Base-by-base conservation (phyloP, 495 filamentous ascomycete genomes). In the Talaromyces stipitatus region DNA sequence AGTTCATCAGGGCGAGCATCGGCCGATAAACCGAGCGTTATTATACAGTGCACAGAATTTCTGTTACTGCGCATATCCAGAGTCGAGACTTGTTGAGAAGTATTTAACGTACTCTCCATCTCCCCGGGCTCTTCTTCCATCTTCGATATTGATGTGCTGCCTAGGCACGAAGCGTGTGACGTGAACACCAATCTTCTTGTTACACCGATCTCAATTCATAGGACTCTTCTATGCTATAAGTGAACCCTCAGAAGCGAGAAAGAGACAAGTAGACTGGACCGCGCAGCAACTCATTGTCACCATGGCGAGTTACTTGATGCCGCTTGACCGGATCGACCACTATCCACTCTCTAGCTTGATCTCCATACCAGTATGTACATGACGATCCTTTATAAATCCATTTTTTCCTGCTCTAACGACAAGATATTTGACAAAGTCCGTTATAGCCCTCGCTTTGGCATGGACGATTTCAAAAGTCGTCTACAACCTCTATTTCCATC, bases 401-500 rank as follows among this genome's bases (percentile, higher is more conserved):
- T 7, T 41, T 6, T 18, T 41, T 16, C 9, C n/a, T 18, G n/a
- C n/a, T 41, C 36, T 41, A 20, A 41, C 36, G 8, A 3, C 36
- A 41, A 18, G 36, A 18, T 41, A 41, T 4, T 8, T 41, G 6
- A 16, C 1, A 5, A 41, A 41, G 36, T 8, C n/a, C 16, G 11
- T 41, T 18, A 16, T 20, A 18, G 11, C 11, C n/a, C 11, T 18
- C n/a, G 36, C 36, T 8, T 41, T 41, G 36, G 36, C 9, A 41
- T 41, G 36, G 36, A 20, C 3, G 16, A 9, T 18, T 41, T 41
- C 36, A 16, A 54, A 62, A 22, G 16, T 56, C 11, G 30, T 66
- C 9, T 72, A 67, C 57, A 64, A 69, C 51, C 26, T 72, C 50
- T 64, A 58, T 20, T 64, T 66, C 16, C 68, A 70, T 53, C 69